These are phyloP conservation scores for Metschnikowia henanensis DNA, from an alignment of 805 yeast species.

Conservation along the genomic window DNA sequence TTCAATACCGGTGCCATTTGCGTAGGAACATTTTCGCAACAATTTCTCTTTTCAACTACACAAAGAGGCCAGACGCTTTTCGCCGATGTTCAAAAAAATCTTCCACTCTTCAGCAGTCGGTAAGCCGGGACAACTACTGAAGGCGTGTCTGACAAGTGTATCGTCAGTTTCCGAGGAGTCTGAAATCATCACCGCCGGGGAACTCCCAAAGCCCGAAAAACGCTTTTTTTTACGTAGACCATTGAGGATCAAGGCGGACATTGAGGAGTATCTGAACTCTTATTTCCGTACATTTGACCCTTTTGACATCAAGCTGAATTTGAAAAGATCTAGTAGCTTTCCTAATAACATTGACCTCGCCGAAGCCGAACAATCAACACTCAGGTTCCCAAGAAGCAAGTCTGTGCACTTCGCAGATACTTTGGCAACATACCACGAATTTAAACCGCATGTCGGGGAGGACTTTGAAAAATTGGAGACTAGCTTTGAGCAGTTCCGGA, in stretches of 20 bases:
- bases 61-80: conserved; percentile 6
- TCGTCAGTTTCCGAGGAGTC: conserved; percentile 13
- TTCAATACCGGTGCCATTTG: no score
- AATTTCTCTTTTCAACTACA: not conserved
- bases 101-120: conserved; percentile 10
- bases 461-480: conserved; percentile 6
- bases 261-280: not conserved
- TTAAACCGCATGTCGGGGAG: conserved; percentile 1
- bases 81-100: conserved; percentile 17
- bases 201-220: conserved; percentile 11
- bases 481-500: conserved; percentile 3
- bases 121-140: conserved; percentile 4
- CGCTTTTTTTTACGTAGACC: conserved; percentile 15
- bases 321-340: conserved; percentile 15
- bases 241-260: not conserved
- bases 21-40: conserved; percentile 8
- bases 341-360: conserved; percentile 6
- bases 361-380: not conserved
- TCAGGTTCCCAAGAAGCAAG: conserved; percentile 14
- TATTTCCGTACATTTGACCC: conserved; percentile 14
- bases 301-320: conserved; percentile 10
- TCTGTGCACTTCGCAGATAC: conserved; percentile 20
- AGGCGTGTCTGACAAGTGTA: conserved; percentile 1
- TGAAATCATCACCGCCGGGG: conserved; percentile 9
- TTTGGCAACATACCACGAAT: conserved; percentile 14